Evolutionary conservation across 2,329 filamentous ascomycete genomes (phyloP).

Genomic region (Graphiopsis chlorocephala): DNA sequence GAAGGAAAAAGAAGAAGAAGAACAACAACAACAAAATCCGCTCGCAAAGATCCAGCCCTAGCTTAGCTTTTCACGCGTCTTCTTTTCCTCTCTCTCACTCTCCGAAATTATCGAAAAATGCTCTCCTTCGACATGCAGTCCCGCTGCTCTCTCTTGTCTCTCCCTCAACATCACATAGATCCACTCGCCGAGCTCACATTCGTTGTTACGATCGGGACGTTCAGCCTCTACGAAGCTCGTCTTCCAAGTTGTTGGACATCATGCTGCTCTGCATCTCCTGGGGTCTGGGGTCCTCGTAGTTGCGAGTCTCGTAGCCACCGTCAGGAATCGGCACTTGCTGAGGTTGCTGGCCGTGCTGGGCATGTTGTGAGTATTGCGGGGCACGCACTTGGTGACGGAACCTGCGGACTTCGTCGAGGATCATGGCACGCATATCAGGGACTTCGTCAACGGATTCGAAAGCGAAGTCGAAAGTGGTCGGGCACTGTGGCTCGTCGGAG

Average conservation of each 20-base stretch:
- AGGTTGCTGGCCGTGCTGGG: conserved; percentile 34
- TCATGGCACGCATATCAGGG: conserved; percentile 92
- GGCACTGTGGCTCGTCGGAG: conserved; percentile 90
- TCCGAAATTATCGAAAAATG: not conserved
- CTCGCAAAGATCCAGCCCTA: not conserved
- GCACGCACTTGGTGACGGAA: conserved; percentile 61
- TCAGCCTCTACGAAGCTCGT: conserved; percentile 62
- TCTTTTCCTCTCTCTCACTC: not conserved
- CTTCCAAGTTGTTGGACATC: conserved; percentile 64
- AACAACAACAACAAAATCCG: not conserved
- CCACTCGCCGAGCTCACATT: too few relatives aligned
- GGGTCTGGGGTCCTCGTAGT: conserved; percentile 61
- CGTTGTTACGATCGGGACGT: too few relatives aligned
- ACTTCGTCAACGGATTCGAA: conserved; percentile 98
- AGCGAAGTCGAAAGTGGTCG: conserved; percentile 93
- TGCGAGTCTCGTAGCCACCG: conserved; percentile 52
- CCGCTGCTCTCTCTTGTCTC: not conserved
- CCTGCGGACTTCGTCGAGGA: conserved; percentile 84
- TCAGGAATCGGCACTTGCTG: conserved; percentile 61
- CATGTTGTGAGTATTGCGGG: conserved; percentile 46
- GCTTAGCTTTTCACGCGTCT: not conserved
- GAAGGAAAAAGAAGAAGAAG: not conserved
- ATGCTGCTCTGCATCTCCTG: conserved; percentile 46
- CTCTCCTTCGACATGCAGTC: not conserved
- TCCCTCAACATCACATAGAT: not conserved